Percentiles rank a stretch among this genome's conserved stretches.
phyloP scores from a whole-genome alignment of 1,139 yeast species.

The Blastobotrys raffinosifermentans region DNA sequence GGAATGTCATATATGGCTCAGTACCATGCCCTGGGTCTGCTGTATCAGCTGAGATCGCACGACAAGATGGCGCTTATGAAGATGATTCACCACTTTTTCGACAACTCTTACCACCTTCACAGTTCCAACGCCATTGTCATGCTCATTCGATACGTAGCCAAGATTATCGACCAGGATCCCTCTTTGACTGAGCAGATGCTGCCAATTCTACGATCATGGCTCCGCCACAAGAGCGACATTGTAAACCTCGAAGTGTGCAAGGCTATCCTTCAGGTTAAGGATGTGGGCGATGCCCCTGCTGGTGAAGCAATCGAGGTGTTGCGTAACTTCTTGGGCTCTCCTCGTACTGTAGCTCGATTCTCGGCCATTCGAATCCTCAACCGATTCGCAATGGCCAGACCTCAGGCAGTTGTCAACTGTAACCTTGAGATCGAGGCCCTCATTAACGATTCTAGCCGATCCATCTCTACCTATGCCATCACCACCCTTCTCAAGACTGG shows the following conservation, averaged over 20 bases:
- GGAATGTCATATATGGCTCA: constrained; percentile 68
- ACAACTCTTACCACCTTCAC: constrained; percentile 38
- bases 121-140: constrained; percentile 67
- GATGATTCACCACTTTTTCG: constrained; percentile 72
- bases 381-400: constrained; percentile 73
- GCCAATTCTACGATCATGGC: constrained; percentile 63
- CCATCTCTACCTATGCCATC: constrained; percentile 97
- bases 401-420: constrained; percentile 69
- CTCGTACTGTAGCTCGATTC: constrained; percentile 84
- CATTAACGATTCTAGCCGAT: constrained; percentile 82
- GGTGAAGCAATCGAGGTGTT: constrained; percentile 62
- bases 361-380: constrained; percentile 90
- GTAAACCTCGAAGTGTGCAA: constrained; percentile 94
- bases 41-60: constrained; percentile 82
- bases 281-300: constrained; percentile 57
- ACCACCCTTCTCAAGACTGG: constrained; percentile 94
- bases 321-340: constrained; percentile 75
- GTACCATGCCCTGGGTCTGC: constrained; percentile 89
- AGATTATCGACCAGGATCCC: constrained; percentile 59
- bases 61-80: constrained; percentile 94
- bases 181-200: constrained; percentile 42
- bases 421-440: constrained; percentile 79
- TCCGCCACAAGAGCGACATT: constrained; percentile 80
- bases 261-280: constrained; percentile 59
- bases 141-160: constrained; percentile 75